These are phyloP conservation scores for Russula compacta DNA, from an alignment of 768 basidiomycete species.

Conservation along the genomic window DNA sequence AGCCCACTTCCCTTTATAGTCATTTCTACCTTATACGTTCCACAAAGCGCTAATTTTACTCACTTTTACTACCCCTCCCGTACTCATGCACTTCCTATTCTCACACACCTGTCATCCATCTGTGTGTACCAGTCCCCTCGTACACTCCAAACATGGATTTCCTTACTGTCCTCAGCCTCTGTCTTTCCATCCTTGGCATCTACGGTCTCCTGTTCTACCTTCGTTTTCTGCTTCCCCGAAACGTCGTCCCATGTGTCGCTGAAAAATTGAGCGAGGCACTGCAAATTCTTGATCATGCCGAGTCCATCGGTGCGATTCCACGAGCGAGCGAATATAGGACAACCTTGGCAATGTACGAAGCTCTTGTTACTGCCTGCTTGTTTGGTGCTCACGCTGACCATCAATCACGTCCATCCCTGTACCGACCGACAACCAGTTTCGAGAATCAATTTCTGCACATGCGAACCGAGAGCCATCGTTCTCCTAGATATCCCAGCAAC, in stretches of 20 bases:
- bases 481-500: neutral
- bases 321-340: neutral
- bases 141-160: neutral
- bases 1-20: no score
- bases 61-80: no score
- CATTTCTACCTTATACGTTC: no score
- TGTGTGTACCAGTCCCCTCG: neutral
- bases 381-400: no score
- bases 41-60: no score
- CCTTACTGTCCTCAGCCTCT: neutral
- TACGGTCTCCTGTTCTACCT: neutral
- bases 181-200: neutral
- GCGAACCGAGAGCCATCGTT: constrained; percentile 1
- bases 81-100: no score
- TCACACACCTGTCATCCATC: no score
- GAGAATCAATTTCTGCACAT: neutral
- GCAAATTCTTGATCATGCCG: neutral
- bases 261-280: neutral
- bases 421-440: neutral
- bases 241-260: neutral
- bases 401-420: no score
- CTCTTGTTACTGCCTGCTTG: no score
- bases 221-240: neutral
- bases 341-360: neutral
- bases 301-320: neutral